Evolutionary conservation across 73 alveolate genomes (phyloP), one percentile per base, ranked within the genome.

Genomic region (Breviolum minutum): DNA sequence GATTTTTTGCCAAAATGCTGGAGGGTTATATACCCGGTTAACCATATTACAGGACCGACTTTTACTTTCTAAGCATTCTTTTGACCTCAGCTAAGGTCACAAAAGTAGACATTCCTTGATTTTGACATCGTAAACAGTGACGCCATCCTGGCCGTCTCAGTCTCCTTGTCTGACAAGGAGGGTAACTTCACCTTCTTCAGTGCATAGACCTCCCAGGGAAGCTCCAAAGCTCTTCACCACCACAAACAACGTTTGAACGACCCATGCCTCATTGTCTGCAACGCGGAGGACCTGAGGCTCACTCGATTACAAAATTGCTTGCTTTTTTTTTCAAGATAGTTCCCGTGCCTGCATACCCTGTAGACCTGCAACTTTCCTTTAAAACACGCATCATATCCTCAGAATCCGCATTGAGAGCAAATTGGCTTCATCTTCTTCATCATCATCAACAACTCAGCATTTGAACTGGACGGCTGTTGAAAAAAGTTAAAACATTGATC

Each of bases 171-270:
- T 2, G 99, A 94, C 87, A 94, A 48, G 63, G 99, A 94, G 13
- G 99, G 99, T 63, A 94, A 27, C 66, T 94, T 94, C 94, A 94
- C 99, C 85, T 94, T 94, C 94, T 94, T 94, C 70, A 94, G 94
- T 24, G 99, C 99, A 66, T 94, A 94, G 66, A 94, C 99, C 92
- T 94, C 29, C 20, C 0, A 20, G 13, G 64, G 20, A 70, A 82
- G 14, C 81, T n/a, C 29, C 86, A 76, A 17, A 9, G 8, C n/a
- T 9, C 86, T n/a, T 27, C 0, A 27, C 30, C 63, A 77, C 1
- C 16, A 77, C 14, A 61, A n/a, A 9, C 26, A 7, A 20, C 60
- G 5, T 26, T 22, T 13, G 91, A 32, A 82, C 27, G 20, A 82
- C 9, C 69, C 61, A 29, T 29, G 97, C 97, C 97, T 91, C 97